These are phyloP conservation scores for Trichosporon asahii DNA, from an alignment of 1,284 basidiomycete species.

Conservation along the genomic window DNA sequence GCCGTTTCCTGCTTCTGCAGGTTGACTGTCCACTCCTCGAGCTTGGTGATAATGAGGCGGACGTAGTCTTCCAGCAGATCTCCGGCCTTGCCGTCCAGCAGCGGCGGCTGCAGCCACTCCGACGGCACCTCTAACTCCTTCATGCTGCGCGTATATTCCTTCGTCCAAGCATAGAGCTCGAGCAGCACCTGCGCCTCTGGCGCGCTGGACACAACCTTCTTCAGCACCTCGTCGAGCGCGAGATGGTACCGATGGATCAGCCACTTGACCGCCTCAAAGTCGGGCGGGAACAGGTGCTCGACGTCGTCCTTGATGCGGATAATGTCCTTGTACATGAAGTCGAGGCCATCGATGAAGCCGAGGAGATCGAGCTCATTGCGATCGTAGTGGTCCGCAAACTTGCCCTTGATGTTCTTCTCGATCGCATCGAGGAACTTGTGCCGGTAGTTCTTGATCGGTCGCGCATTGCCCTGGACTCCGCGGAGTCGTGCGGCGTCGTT, in stretches of 20 bases:
- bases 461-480: constrained; percentile 86
- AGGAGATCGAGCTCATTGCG: constrained; percentile 64
- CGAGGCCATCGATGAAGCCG: constrained; percentile 71
- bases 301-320: constrained; percentile 84
- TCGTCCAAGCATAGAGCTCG: constrained; percentile 85
- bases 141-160: constrained; percentile 93
- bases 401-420: constrained; percentile 68
- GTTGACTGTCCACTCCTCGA: constrained; percentile 95
- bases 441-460: constrained; percentile 93
- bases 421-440: constrained; percentile 83
- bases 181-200: constrained; percentile 84
- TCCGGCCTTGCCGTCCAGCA: constrained; percentile 91
- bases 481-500: constrained; percentile 86
- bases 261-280: constrained; percentile 79
- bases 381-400: constrained; percentile 68
- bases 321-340: constrained; percentile 93
- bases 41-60: constrained; percentile 84
- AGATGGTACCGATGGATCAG: constrained; percentile 91
- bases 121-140: constrained; percentile 81
- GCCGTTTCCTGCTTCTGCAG: constrained; percentile 86
- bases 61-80: constrained; percentile 94
- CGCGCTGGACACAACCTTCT: constrained; percentile 67
- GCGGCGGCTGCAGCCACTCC: constrained; percentile 78
- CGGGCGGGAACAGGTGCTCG: constrained; percentile 84
- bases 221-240: constrained; percentile 73